phyloP scores from a whole-genome alignment of 1,284 basidiomycete genomes.

The Salmacisia buchloeana region DNA sequence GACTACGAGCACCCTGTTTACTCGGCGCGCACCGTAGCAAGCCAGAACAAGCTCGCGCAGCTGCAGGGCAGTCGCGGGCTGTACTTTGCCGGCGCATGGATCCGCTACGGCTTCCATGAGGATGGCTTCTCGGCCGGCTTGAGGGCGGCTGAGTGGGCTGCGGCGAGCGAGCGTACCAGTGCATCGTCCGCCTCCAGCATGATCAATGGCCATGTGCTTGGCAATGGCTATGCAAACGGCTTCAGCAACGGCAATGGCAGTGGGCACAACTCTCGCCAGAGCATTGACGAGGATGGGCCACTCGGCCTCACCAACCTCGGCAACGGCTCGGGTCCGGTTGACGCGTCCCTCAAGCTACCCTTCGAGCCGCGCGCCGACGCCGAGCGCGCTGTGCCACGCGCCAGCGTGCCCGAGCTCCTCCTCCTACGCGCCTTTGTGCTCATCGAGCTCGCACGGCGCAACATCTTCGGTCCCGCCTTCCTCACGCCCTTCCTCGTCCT shows the following conservation, averaged over 20 bases:
- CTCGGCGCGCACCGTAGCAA: slow-evolving; percentile 53
- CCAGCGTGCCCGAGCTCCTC: not conserved
- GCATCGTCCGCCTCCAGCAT: not conserved
- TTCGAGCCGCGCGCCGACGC: not conserved
- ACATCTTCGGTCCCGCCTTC: not conserved
- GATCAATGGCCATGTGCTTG: not conserved
- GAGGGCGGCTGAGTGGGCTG: slow-evolving; percentile 26
- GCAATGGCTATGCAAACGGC: too few species aligned
- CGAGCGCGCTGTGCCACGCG: not conserved
- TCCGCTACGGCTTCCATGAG: slow-evolving; percentile 70
- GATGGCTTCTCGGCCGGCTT: slow-evolving; percentile 66
- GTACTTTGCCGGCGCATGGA: slow-evolving; percentile 72
- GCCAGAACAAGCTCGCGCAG: slow-evolving; percentile 57
- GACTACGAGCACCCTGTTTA: slow-evolving; percentile 66
- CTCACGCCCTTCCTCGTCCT: not conserved
- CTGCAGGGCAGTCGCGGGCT: slow-evolving; percentile 64
- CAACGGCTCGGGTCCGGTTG: not conserved
- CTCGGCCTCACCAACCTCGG: not conserved
- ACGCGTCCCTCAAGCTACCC: not conserved
- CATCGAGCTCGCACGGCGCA: not conserved
- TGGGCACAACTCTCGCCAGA: not conserved
- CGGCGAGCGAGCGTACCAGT: not conserved
- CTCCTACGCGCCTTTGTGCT: not conserved
- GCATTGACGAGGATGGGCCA: slow-evolving; percentile 4
- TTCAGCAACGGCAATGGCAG: not conserved